Conservation (phyloP, 2,329 filamentous ascomycete species). For the Alternaria burnsii region DNA sequence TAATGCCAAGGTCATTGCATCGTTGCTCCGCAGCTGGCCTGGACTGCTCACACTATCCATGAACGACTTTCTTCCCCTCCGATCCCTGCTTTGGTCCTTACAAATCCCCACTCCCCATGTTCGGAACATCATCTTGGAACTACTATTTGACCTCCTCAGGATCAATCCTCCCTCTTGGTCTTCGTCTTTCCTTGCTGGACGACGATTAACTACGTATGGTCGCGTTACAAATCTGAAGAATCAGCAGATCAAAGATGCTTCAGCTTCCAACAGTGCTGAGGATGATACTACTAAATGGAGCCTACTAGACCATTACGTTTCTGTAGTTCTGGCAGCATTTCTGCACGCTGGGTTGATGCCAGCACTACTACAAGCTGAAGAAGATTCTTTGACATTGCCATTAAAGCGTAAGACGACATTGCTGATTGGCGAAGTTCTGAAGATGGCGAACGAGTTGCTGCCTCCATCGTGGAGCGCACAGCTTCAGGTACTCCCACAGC, state of each 20-base stretch:
- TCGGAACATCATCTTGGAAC: slow-evolving; percentile 82
- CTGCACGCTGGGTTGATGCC: slow-evolving; percentile 77
- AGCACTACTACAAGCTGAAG: slow-evolving; percentile 67
- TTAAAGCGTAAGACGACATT: slow-evolving; percentile 89
- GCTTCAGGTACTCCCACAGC: slow-evolving; percentile 85
- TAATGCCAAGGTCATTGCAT: slow-evolving; percentile 91
- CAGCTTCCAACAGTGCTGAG: slow-evolving; percentile 71
- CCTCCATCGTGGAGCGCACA: slow-evolving; percentile 83
- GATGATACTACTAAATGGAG: slow-evolving; percentile 73
- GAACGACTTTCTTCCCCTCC: slow-evolving; percentile 84
- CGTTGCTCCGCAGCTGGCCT: slow-evolving; percentile 91
- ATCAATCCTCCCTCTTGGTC: slow-evolving; percentile 97
- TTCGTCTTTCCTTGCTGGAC: slow-evolving; percentile 90
- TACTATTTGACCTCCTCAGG: slow-evolving; percentile 82
- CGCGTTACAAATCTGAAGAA: slow-evolving; percentile 85
- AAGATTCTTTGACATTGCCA: slow-evolving; percentile 71
- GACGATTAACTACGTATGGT: slow-evolving; percentile 94
- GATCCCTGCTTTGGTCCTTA: slow-evolving; percentile 76
- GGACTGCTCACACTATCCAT: slow-evolving; percentile 88
- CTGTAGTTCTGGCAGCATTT: slow-evolving; percentile 84
- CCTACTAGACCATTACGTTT: slow-evolving; percentile 92
- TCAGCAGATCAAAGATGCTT: slow-evolving; percentile 60
- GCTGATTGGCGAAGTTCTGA: slow-evolving; percentile 88
- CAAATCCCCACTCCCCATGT: slow-evolving; percentile 65
- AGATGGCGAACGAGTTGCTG: slow-evolving; percentile 84